Evolutionary conservation across 108 stramenopile genomes (phyloP).

Genomic region (Tribonema minus): DNA sequence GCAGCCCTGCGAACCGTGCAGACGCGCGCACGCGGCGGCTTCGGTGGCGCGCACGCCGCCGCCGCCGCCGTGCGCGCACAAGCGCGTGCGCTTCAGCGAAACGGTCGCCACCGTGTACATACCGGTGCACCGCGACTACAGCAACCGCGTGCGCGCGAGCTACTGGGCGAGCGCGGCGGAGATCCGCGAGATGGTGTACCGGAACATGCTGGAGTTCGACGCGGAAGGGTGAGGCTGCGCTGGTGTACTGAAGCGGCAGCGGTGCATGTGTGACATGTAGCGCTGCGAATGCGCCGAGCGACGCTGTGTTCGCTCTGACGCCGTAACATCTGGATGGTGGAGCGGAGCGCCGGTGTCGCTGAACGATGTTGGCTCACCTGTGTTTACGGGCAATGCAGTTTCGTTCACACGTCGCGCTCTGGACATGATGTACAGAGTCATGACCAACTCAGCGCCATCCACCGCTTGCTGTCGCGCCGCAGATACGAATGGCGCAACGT

Average conservation of each 20-base stretch:
- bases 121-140: conserved; percentile 37
- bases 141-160: conserved; percentile 22
- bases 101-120: conserved; percentile 17
- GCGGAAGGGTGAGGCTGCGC: conserved; percentile 36
- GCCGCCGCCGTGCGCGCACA: conserved; percentile 2
- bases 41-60: not conserved
- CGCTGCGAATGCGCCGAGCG: too few relatives aligned
- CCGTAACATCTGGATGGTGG: too few relatives aligned
- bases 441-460: too few relatives aligned
- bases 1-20: not conserved
- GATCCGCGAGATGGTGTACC: conserved; percentile 45
- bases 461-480: too few relatives aligned
- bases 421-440: too few relatives aligned
- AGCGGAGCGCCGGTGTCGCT: too few relatives aligned
- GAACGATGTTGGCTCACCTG: too few relatives aligned
- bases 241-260: conserved; percentile 7
- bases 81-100: conserved; percentile 15
- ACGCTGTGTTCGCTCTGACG: too few relatives aligned
- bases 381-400: too few relatives aligned
- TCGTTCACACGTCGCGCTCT: too few relatives aligned
- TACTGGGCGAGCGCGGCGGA: conserved; percentile 46
- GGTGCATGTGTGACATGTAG: conserved; percentile 7
- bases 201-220: conserved; percentile 48
- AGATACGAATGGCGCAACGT: not conserved
- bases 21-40: not conserved